These are phyloP conservation scores for Phytophthora cactorum DNA, from an alignment of 352 stramenopile genomes.

Conservation along the genomic window DNA sequence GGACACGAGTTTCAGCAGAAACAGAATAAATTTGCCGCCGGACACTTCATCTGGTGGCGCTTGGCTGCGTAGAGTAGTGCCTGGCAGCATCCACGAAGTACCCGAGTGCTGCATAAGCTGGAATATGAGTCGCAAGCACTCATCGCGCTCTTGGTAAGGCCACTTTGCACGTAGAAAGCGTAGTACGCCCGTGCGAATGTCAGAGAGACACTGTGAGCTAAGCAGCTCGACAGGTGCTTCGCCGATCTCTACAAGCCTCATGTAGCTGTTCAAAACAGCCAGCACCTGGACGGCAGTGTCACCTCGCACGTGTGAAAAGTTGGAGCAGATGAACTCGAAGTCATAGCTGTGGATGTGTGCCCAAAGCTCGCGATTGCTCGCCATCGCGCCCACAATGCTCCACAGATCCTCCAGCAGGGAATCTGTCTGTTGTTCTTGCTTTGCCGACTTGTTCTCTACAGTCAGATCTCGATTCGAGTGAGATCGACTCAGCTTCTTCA, in stretches of 20 bases:
- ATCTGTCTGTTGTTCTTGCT: conserved; percentile 27
- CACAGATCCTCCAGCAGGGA: conserved; percentile 47
- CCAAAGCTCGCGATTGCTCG: conserved; percentile 52
- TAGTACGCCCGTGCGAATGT: conserved; percentile 63
- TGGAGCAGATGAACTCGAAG: conserved; percentile 72
- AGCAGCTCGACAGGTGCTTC: conserved; percentile 54
- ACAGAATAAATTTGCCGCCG: conserved; percentile 73
- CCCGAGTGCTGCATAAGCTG: conserved; percentile 69
- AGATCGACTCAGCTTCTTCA: conserved; percentile 52
- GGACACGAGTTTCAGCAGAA: conserved; percentile 80
- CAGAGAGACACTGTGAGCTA: conserved; percentile 58
- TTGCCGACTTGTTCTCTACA: conserved; percentile 27
- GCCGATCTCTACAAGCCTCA: conserved; percentile 54
- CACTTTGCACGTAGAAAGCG: conserved; percentile 76
- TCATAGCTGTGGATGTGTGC: conserved; percentile 50
- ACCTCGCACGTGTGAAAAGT: conserved; percentile 51
- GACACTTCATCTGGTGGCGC: conserved; percentile 60
- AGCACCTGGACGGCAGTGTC: conserved; percentile 49
- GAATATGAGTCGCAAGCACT: conserved; percentile 63
- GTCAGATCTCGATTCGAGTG: conserved; percentile 26
- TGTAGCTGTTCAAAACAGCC: conserved; percentile 61
- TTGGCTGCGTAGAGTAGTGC: conserved; percentile 56
- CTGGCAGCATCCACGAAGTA: conserved; percentile 67
- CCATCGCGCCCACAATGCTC: conserved; percentile 51
- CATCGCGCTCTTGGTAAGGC: conserved; percentile 73